Conservation (phyloP, 116 monocot genomes). For the Posidonia oceanica region DNA sequence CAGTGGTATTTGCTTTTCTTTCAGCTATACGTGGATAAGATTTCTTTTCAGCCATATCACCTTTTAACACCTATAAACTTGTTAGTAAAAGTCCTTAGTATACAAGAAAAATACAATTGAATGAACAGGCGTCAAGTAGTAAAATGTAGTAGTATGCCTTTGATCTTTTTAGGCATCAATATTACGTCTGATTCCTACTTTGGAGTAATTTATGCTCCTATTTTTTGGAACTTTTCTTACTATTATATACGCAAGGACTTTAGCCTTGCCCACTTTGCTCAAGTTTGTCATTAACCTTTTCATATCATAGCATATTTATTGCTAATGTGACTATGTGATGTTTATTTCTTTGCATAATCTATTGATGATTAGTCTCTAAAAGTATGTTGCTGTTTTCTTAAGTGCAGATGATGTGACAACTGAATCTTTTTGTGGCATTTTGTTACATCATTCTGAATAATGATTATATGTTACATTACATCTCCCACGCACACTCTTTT, state of each 20-base stretch:
- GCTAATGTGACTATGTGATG: not conserved
- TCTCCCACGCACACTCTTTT: conserved; percentile 95
- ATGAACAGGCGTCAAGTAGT: too few species aligned
- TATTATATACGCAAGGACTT: conserved; percentile 94
- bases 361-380: not conserved
- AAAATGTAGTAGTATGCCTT: too few species aligned
- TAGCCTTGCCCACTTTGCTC: conserved; percentile 84
- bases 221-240: conserved; percentile 94
- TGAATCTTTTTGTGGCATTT: conserved; percentile 84
- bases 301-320: not conserved
- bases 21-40: too few species aligned
- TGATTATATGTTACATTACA: conserved; percentile 94
- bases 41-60: too few species aligned
- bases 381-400: too few species aligned
- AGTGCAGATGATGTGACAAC: conserved; percentile 94
- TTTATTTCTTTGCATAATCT: not conserved
- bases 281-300: conserved; percentile 30
- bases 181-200: too few species aligned
- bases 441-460: conserved; percentile 92
- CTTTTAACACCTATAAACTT: too few species aligned
- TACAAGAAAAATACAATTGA: too few species aligned
- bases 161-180: too few species aligned
- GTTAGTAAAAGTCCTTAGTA: too few species aligned
- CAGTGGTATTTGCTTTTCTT: too few species aligned
- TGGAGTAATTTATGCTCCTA: too few species aligned